Base-by-base conservation (phyloP, 2,329 filamentous ascomycete genomes). In the Colletotrichum sp. region DNA sequence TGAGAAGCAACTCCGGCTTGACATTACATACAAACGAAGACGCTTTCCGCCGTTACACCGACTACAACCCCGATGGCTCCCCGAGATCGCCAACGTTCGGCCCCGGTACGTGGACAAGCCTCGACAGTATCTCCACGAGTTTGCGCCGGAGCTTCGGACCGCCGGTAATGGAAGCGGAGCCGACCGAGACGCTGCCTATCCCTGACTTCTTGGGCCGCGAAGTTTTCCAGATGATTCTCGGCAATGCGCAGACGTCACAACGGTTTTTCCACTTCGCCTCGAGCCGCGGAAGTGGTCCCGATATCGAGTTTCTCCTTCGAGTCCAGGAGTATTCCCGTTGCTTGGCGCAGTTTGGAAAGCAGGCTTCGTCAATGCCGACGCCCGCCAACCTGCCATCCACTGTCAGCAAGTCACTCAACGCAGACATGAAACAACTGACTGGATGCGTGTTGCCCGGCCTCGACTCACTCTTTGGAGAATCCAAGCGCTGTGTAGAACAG, bases 261-360 rank as follows among this genome's bases (percentile, higher is more conserved):
- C 85, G 87, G 36, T 81, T 92, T 25, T 84, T 86, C 71, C 85
- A 84, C 59, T 91, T 90, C 79, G 88, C 89, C n/a, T 85, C 87
- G 64, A 84, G 81, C 34, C 82, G 84, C 36, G 85, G 87, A 39
- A 86, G 85, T 71, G 87, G 85, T 2, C 86, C 90, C 69, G 88
- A 90, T 75, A 82, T 92, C 72, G 89, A 88, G 71, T 90, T 89
- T 70, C 82, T 90, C 27, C 83, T 88, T 70, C 88, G 88, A 82
- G 87, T 88, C 59, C 85, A 88, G 79, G 86, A 86, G 65, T 90
- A 89, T 72, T 83, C 85, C 55, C 80, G 82, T 25, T 83, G 88
- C 3, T 76, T 89, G 13, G 84, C 88, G 64, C 85, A 88, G 70
- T 81, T 89, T 32, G 82, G 86, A 5, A 84, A 85, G 8, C 82